phyloP scores from a whole-genome alignment of 1,284 basidiomycete genomes.

The Schizophyllum amplum region DNA sequence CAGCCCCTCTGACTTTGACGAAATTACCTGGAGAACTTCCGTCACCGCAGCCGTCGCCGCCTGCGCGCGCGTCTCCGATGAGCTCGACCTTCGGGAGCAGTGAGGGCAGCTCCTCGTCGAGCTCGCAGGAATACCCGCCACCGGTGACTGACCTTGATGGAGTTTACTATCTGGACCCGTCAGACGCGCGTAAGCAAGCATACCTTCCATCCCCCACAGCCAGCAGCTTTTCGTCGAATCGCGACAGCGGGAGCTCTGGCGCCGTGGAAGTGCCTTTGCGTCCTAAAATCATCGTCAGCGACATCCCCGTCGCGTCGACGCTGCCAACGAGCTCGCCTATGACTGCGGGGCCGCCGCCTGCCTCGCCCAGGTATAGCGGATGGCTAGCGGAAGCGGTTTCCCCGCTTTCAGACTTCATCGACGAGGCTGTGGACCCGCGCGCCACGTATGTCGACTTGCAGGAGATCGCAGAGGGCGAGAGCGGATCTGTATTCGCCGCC shows the following conservation, averaged over 20 bases:
- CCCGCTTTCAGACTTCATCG: conserved; percentile 57
- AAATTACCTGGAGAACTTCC: not conserved
- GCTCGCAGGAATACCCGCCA: conserved; percentile 29
- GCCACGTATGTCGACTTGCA: conserved; percentile 54
- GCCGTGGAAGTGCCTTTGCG: conserved; percentile 7
- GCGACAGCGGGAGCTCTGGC: not conserved
- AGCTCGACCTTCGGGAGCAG: conserved; percentile 35
- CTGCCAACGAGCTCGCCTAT: conserved; percentile 5
- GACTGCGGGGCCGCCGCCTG: not conserved
- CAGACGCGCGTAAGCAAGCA: not conserved
- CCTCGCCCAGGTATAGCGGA: conserved; percentile 37
- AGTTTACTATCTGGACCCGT: not conserved
- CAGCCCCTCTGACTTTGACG: not conserved
- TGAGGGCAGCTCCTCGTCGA: conserved; percentile 26
- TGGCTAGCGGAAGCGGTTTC: conserved; percentile 52
- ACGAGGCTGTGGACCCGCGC: conserved; percentile 49
- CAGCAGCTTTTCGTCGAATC: conserved; percentile 4
- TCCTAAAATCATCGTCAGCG: conserved; percentile 13
- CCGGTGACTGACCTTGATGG: conserved; percentile 33
- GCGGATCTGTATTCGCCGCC: conserved; percentile 64
- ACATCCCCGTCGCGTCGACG: conserved; percentile 27
- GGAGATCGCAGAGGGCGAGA: conserved; percentile 76
- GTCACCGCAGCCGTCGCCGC: not conserved
- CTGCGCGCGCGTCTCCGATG: conserved; percentile 23
- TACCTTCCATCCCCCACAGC: conserved; percentile 1